Conservation (phyloP, 768 basidiomycete genomes). For the Boletus reticulatus region DNA sequence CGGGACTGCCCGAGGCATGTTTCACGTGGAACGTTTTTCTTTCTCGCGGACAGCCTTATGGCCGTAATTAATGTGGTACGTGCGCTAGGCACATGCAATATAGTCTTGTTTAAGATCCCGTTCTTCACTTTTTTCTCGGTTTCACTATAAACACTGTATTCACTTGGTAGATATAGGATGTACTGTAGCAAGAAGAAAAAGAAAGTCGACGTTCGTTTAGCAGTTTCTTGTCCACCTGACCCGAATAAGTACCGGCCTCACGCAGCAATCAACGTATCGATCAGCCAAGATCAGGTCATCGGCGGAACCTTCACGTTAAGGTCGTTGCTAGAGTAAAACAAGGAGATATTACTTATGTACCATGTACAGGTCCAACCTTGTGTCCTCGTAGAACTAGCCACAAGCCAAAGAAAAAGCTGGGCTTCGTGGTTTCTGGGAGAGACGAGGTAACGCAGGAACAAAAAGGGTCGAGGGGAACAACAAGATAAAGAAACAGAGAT, state of each 20-base stretch:
- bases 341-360: slow-evolving; percentile 2
- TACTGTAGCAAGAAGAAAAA: slow-evolving; percentile 1
- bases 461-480: background rate
- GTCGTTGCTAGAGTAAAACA: background rate
- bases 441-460: slow-evolving; percentile 6
- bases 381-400: background rate
- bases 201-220: background rate
- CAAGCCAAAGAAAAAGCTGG: background rate
- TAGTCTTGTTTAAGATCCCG: no score
- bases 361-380: slow-evolving; percentile 5
- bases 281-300: background rate
- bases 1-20: background rate
- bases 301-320: background rate
- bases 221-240: background rate
- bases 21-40: background rate
- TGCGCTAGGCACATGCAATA: slow-evolving; percentile 1
- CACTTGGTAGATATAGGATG: background rate
- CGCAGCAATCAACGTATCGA: background rate
- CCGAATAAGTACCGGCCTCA: background rate
- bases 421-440: background rate
- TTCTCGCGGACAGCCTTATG: background rate
- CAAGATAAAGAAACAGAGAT: background rate
- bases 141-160: background rate
- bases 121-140: no score
- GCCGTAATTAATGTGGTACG: background rate